Conservation (phyloP, 176 grass and related monocot genomes). For the Areca catechu region DNA sequence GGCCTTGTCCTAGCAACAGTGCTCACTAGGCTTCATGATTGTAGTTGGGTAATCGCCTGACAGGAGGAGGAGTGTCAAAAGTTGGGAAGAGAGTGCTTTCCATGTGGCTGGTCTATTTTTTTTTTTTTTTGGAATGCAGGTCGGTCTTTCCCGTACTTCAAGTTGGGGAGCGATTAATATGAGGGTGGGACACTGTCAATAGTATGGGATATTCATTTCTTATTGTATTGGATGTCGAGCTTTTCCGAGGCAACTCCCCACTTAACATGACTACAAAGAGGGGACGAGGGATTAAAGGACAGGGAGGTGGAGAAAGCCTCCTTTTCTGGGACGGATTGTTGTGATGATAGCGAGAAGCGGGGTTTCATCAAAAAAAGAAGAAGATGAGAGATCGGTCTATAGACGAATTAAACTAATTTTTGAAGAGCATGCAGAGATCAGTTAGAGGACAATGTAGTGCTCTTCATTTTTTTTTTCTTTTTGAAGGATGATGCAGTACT, state of each 20-base stretch:
- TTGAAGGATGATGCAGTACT: too few species aligned
- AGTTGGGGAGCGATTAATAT: not conserved
- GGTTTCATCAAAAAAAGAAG: not conserved
- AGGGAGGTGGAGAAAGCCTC: conserved; percentile 9
- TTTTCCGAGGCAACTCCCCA: conserved; percentile 16
- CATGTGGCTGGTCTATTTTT: too few species aligned
- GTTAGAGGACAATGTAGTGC: not conserved
- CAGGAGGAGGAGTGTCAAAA: too few species aligned
- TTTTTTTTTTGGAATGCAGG: too few species aligned
- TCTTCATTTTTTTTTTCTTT: too few species aligned
- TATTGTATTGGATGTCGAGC: not conserved
- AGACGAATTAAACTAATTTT: conserved; percentile 3
- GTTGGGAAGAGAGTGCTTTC: too few species aligned
- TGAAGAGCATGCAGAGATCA: not conserved
- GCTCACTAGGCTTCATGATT: too few species aligned
- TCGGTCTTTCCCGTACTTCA: too few species aligned
- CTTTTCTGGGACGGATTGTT: conserved; percentile 16
- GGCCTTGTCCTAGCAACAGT: too few species aligned
- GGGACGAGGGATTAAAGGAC: conserved; percentile 16
- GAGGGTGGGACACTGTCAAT: not conserved
- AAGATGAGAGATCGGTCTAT: not conserved
- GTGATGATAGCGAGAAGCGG: conserved; percentile 3
- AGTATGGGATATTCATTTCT: not conserved
- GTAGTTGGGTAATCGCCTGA: too few species aligned
- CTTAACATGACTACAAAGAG: conserved; percentile 16